Evolutionary conservation across 306 rosid species (phyloP).

Genomic region (Begonia peltatifolia): DNA sequence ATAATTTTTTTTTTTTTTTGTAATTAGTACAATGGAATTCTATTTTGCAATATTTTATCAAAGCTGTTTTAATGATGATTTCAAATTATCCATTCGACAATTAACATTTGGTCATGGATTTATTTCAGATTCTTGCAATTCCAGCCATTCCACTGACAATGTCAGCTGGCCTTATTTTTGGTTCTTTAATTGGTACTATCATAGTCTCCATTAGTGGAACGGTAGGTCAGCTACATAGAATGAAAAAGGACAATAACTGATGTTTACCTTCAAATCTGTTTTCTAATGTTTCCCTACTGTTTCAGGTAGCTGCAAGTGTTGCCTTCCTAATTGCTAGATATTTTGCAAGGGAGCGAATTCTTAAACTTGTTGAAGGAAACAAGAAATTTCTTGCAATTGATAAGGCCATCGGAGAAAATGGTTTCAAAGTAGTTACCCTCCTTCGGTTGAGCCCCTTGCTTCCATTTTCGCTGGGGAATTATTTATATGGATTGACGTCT

Average conservation of each 20-base stretch:
- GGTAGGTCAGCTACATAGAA: constrained; percentile 25
- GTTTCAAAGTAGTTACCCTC: constrained; percentile 87
- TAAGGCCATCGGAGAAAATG: constrained; percentile 90
- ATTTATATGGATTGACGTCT: constrained; percentile 89
- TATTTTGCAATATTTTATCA: no score
- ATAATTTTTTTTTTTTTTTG: no score
- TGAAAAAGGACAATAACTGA: background rate
- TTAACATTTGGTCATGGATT: background rate
- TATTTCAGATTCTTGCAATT: constrained; percentile 69
- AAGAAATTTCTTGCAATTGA: constrained; percentile 91
- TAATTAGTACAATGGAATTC: no score
- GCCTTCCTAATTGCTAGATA: constrained; percentile 94
- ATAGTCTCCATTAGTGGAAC: constrained; percentile 94
- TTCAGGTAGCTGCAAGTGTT: constrained; percentile 90
- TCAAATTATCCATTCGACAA: constrained; percentile 1
- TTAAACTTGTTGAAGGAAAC: constrained; percentile 88
- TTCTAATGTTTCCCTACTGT: constrained; percentile 7
- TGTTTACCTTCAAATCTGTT: background rate
- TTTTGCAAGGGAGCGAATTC: constrained; percentile 94
- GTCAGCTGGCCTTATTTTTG: constrained; percentile 98
- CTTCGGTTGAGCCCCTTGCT: constrained; percentile 96
- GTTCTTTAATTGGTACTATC: constrained; percentile 64
- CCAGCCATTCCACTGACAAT: constrained; percentile 90
- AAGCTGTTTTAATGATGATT: background rate
- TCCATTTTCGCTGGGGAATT: constrained; percentile 92